Conservation (phyloP, 306 rosid species). For the Rosa chinensis region DNA sequence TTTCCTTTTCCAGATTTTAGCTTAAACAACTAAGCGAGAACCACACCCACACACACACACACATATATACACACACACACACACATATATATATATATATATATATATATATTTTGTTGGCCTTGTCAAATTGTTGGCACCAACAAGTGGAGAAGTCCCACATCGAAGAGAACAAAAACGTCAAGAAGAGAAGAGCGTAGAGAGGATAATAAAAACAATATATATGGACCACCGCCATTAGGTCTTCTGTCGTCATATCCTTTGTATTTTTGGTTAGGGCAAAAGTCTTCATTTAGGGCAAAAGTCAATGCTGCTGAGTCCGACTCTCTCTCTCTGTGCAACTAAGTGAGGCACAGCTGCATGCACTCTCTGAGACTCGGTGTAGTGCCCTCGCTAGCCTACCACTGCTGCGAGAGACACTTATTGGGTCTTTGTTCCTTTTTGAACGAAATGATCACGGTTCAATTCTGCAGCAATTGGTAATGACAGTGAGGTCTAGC, state of each 20-base stretch:
- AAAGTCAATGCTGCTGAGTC: neutral
- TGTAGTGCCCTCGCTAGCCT: neutral
- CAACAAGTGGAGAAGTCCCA: neutral
- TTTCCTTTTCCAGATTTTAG: neutral
- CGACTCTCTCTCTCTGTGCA: neutral
- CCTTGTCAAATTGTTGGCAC: neutral
- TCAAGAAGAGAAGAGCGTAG: neutral
- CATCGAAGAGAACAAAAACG: neutral
- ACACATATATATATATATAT: no score
- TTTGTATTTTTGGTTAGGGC: neutral
- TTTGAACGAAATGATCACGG: neutral
- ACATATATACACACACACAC: neutral
- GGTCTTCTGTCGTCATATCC: neutral
- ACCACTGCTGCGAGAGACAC: neutral
- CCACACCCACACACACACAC: neutral
- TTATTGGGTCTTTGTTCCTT: neutral
- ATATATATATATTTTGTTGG: no score
- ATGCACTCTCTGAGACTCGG: neutral
- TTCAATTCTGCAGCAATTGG: neutral
- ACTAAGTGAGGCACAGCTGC: neutral
- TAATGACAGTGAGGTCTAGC: neutral
- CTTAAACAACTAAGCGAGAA: neutral
- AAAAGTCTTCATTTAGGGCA: neutral
- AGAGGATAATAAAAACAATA: neutral
- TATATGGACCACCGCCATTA: constrained; percentile 3